phyloP scores from a whole-genome alignment of 108 stramenopile species.

The Cyclotella cryptica region DNA sequence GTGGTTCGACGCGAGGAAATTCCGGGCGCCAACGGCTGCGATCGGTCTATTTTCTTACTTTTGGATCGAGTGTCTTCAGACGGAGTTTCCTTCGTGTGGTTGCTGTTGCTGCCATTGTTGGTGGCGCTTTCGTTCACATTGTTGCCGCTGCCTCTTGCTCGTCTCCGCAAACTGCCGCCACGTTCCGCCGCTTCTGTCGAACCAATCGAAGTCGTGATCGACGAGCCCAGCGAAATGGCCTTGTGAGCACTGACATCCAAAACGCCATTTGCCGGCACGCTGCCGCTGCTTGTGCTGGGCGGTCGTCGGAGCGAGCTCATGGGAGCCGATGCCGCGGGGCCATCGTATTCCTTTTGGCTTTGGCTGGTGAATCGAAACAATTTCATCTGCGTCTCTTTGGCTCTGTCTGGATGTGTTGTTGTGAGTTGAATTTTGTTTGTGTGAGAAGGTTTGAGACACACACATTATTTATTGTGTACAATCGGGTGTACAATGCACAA shows the following conservation, averaged over 20 bases:
- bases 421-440: too few species aligned
- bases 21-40: constrained; percentile 5
- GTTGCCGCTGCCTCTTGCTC: background rate
- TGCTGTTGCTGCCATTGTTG: background rate
- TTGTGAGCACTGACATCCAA: too few species aligned
- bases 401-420: background rate
- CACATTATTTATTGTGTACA: too few species aligned
- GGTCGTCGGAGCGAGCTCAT: background rate
- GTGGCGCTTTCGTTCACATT: too few species aligned
- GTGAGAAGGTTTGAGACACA: too few species aligned
- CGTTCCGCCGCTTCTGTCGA: too few species aligned
- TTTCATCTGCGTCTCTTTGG: background rate
- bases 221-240: too few species aligned
- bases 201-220: too few species aligned
- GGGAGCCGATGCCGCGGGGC: constrained; percentile 6
- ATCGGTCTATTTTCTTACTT: background rate
- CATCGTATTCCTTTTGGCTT: constrained; percentile 16
- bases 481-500: too few species aligned
- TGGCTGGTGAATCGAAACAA: background rate
- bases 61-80: background rate
- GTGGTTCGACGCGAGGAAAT: constrained; percentile 10
- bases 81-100: too few species aligned
- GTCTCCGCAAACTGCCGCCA: too few species aligned
- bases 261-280: too few species aligned
- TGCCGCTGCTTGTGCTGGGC: background rate